These are phyloP conservation scores for Microcos paniculata DNA, from an alignment of 345 rosid genomes.

Conservation along the genomic window DNA sequence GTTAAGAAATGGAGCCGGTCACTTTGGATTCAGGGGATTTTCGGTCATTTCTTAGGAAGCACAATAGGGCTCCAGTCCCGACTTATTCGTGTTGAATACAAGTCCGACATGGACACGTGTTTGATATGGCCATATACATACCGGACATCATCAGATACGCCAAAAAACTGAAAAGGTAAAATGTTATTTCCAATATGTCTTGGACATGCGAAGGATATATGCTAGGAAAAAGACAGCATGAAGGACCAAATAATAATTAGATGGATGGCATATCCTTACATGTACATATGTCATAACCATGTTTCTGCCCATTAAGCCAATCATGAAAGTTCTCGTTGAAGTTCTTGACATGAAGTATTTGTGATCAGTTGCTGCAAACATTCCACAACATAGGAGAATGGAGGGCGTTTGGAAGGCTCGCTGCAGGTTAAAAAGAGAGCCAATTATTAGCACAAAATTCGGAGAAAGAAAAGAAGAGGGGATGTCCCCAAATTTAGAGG, in stretches of 20 bases:
- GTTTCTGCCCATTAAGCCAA: background rate
- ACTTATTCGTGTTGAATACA: no score
- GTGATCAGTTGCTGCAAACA: conserved; percentile 34
- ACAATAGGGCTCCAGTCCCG: no score
- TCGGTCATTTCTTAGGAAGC: no score
- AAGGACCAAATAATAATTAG: background rate
- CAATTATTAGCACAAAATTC: background rate
- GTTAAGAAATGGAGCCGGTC: background rate
- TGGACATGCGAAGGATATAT: no score
- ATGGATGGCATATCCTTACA: background rate
- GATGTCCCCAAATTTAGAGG: background rate
- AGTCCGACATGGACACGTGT: no score
- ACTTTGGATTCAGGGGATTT: background rate
- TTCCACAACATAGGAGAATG: conserved; percentile 40
- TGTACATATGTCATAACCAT: conserved; percentile 1
- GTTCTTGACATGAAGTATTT: conserved; percentile 23
- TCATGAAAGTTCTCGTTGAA: background rate
- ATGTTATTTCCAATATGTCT: no score
- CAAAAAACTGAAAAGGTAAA: no score
- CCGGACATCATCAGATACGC: no score
- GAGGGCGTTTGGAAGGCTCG: conserved; percentile 47
- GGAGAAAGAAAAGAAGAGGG: background rate
- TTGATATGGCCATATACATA: no score
- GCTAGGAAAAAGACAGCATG: no score
- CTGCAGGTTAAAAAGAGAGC: conserved; percentile 25